Conservation (phyloP, 768 basidiomycete species). For the Trametes sanguinea region DNA sequence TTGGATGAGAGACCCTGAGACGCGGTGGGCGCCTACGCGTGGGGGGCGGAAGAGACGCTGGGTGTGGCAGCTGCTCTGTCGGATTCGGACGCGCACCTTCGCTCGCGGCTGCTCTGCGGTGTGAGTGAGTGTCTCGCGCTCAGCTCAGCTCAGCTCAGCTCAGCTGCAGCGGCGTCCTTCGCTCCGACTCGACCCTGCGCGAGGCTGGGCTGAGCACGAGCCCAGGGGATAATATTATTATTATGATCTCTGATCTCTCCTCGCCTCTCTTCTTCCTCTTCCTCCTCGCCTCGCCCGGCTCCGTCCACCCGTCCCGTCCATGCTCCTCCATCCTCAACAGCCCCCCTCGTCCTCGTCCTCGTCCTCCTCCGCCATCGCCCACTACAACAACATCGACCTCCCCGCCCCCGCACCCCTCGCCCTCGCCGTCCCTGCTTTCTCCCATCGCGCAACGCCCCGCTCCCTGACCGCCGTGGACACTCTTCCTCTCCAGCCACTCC, state of each 20-base stretch:
- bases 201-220: neutral
- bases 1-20: slow-evolving; percentile 18
- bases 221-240: slow-evolving; percentile 9
- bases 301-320: slow-evolving; percentile 19
- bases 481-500: slow-evolving; percentile 5
- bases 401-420: neutral
- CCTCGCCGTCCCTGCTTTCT: slow-evolving; percentile 2
- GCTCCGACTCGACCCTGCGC: neutral
- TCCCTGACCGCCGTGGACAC: slow-evolving; percentile 23
- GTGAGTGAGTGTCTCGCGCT: too few relatives aligned
- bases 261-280: slow-evolving; percentile 2
- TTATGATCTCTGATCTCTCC: neutral
- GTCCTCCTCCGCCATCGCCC: slow-evolving; percentile 14
- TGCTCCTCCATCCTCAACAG: slow-evolving; percentile 21
- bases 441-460: slow-evolving; percentile 19
- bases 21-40: slow-evolving; percentile 4
- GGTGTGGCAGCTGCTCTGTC: slow-evolving; percentile 2
- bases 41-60: neutral
- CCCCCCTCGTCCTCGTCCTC: slow-evolving; percentile 6
- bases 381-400: slow-evolving; percentile 1
- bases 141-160: too few relatives aligned
- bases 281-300: slow-evolving; percentile 9
- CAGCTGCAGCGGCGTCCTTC: neutral
- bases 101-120: neutral
- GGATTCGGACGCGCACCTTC: neutral